Percentiles rank a stretch among this genome's conserved stretches.
Evolutionary conservation across 768 basidiomycete species (phyloP).

Genomic region (Leucogyrophana mollusca): DNA sequence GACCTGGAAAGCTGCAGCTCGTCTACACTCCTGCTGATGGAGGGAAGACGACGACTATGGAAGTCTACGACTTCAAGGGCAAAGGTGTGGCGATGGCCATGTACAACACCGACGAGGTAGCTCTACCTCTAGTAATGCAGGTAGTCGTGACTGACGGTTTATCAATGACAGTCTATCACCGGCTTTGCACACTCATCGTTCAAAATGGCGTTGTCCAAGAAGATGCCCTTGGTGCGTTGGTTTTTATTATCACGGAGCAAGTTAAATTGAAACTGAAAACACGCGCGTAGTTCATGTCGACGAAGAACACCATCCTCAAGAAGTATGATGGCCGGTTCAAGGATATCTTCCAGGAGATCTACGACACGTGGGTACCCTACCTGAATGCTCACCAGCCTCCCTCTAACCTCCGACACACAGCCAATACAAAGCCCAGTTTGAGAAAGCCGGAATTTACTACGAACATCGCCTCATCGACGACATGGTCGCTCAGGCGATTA

Average conservation of each 20-base stretch:
- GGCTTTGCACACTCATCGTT: conserved; percentile 98
- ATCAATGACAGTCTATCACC: conserved; percentile 85
- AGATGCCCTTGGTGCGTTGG: conserved; percentile 63
- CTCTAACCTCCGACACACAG: conserved; percentile 26
- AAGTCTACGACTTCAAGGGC: conserved; percentile 94
- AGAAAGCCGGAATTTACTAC: conserved; percentile 75
- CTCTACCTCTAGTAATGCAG: background rate
- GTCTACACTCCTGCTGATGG: conserved; percentile 85
- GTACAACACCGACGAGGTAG: conserved; percentile 97
- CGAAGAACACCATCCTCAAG: conserved; percentile 97
- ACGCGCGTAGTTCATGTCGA: conserved; percentile 80
- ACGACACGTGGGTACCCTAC: conserved; percentile 53
- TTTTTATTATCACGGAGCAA: conserved; percentile 8
- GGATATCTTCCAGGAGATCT: conserved; percentile 98
- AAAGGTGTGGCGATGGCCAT: conserved; percentile 93
- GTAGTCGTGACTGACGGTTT: background rate
- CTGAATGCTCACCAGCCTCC: background rate
- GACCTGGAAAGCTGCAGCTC: conserved; percentile 91
- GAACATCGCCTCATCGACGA: conserved; percentile 98
- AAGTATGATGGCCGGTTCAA: conserved; percentile 99
- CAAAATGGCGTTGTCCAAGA: conserved; percentile 89
- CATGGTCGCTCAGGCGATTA: conserved; percentile 98
- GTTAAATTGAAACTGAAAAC: background rate
- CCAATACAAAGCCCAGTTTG: conserved; percentile 70
- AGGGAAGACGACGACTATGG: conserved; percentile 58